phyloP scores from a whole-genome alignment of 2,329 filamentous ascomycete genomes.

The Aspergillus brasiliensis region DNA sequence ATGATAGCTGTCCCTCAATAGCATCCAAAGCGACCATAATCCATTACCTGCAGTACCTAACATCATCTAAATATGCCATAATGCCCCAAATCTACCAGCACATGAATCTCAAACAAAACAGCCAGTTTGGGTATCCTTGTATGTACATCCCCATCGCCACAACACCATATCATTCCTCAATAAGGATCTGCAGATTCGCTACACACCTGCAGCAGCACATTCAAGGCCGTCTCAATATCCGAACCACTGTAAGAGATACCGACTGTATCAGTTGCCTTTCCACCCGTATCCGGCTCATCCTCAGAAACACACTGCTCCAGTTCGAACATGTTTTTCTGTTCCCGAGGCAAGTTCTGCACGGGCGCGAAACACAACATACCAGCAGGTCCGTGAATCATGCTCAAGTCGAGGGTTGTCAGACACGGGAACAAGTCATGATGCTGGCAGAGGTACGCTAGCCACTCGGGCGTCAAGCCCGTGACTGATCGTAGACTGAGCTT shows the following conservation, averaged over 20 bases:
- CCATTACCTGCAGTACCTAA: background rate
- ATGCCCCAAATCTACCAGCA: background rate
- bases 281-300: background rate
- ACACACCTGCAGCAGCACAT: background rate
- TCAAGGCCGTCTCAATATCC: background rate
- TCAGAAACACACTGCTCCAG: background rate
- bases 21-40: no score
- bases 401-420: conserved; percentile 5
- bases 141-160: background rate
- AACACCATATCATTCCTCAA: background rate
- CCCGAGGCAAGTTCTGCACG: background rate
- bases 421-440: conserved; percentile 6
- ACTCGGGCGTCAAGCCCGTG: background rate
- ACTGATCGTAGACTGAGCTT: conserved; percentile 2
- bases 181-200: background rate
- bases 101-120: background rate
- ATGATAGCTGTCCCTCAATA: no score
- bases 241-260: background rate
- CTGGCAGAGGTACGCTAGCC: background rate
- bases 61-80: background rate
- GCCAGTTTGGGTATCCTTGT: background rate
- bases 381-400: background rate
- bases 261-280: background rate
- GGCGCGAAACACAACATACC: background rate
- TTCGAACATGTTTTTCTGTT: background rate